These are phyloP conservation scores for Acer campestre DNA, from an alignment of 345 rosid species.

Conservation along the genomic window DNA sequence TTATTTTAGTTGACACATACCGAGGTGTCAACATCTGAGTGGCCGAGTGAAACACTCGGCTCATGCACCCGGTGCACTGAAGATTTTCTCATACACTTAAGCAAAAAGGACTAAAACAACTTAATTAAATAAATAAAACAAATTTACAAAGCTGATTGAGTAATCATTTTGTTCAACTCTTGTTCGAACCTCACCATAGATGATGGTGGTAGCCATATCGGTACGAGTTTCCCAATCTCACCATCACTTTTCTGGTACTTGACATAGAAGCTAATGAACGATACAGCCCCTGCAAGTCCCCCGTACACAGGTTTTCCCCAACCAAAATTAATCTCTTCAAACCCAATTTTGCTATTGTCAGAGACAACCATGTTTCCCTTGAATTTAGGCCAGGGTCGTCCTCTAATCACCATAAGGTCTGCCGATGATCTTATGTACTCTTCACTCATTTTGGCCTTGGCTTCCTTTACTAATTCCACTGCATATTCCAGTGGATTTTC, in stretches of 20 bases:
- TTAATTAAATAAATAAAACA: too few relatives aligned
- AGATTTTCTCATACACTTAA: too few relatives aligned
- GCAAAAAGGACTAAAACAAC: too few relatives aligned
- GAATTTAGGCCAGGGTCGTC: not conserved
- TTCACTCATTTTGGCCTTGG: slow-evolving; percentile 12
- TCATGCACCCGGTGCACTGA: too few relatives aligned
- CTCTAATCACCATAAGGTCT: slow-evolving; percentile 16
- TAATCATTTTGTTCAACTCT: slow-evolving; percentile 12
- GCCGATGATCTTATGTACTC: slow-evolving; percentile 17
- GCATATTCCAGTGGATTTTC: not conserved
- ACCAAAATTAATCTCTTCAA: slow-evolving; percentile 22
- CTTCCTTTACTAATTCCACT: slow-evolving; percentile 22
- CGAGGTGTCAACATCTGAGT: too few relatives aligned
- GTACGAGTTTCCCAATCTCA: slow-evolving; percentile 24
- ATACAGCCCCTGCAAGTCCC: slow-evolving; percentile 13
- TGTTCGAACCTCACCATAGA: slow-evolving; percentile 24
- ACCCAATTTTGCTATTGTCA: too few relatives aligned
- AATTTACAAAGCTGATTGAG: too few relatives aligned
- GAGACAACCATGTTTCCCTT: slow-evolving; percentile 2
- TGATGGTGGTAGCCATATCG: slow-evolving; percentile 18
- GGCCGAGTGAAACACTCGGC: too few relatives aligned
- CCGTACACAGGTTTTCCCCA: slow-evolving; percentile 29
- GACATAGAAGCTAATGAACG: not conserved
- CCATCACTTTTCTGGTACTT: slow-evolving; percentile 11
- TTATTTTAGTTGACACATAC: too few relatives aligned